phyloP scores from a whole-genome alignment of 176 grass and related monocot genomes.

The Pharus latifolius region DNA sequence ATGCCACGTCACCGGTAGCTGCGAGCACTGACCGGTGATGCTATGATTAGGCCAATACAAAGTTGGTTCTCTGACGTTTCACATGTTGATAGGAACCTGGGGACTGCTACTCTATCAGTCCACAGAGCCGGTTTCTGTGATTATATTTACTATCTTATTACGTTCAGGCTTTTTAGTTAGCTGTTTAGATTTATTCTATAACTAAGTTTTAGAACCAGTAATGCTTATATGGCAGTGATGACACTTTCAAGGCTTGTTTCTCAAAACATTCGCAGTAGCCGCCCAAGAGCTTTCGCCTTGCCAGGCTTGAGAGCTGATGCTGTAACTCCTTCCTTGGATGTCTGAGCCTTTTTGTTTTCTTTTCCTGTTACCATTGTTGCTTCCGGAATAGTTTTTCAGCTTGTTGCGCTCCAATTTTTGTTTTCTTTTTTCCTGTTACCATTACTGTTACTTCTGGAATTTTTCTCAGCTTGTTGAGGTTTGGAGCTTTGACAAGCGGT shows the following conservation, averaged over 20 bases:
- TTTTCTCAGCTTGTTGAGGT: too few species aligned
- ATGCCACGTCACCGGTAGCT: slow-evolving; percentile 72
- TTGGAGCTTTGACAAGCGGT: too few species aligned
- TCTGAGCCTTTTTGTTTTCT: neutral
- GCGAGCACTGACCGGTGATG: slow-evolving; percentile 46
- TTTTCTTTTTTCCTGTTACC: too few species aligned
- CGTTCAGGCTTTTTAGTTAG: neutral
- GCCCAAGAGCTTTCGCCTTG: slow-evolving; percentile 39
- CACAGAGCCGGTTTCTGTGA: slow-evolving; percentile 79
- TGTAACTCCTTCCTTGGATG: slow-evolving; percentile 48
- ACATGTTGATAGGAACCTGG: slow-evolving; percentile 89
- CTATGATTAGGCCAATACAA: slow-evolving; percentile 53
- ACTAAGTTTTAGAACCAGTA: neutral
- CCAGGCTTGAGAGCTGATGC: slow-evolving; percentile 50
- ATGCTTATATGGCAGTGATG: slow-evolving; percentile 6
- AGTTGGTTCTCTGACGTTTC: slow-evolving; percentile 26
- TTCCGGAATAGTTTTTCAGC: neutral
- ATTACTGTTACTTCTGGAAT: too few species aligned
- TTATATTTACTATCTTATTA: slow-evolving; percentile 16
- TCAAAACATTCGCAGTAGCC: slow-evolving; percentile 48
- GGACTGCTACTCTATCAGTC: slow-evolving; percentile 30
- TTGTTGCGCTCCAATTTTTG: too few species aligned
- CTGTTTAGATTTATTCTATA: neutral
- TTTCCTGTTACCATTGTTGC: neutral
- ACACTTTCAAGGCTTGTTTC: slow-evolving; percentile 46